Evolutionary conservation across 2,329 filamentous ascomycete species (phyloP), one percentile per base, ranked within the genome.

Genomic region (Huntiella savannae): DNA sequence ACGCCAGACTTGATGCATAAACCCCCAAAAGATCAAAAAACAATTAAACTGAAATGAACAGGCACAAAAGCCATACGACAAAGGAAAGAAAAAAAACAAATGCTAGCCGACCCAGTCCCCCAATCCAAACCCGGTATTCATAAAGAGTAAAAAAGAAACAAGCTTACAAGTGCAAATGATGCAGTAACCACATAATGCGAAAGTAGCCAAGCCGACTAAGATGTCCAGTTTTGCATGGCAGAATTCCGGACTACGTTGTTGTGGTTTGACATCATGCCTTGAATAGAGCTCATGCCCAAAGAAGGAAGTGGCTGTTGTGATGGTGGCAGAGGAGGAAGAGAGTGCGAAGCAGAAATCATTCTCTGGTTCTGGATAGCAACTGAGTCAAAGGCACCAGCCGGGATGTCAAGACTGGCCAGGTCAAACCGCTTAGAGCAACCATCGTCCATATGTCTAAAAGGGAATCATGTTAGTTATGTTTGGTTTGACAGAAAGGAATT

Each of bases 351-450:
- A 11, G 32, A 34, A 13, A 48, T 48, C 6, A 44, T 47, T 10
- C 45, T 33, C 12, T 49, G 48, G 4, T 49, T 43, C n/a, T 46
- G 44, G 13, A 43, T 33, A 19, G 39, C 33, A 16, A 37, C 37
- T 4, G 36, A 49, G 34, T 57, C 56, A 49, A 58, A 57, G 15
- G 53, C 52, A 46, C 62, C 58, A 19, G 36, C 42, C 17, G 61
- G 61, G 43, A 72, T 52, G 51, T 71, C 69, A 36, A 71, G 59
- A 2, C 65, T 71, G 34, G 66, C 66, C 40, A 74, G 64, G 52
- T 73, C 71, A 53, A 78, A 77, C 40, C 80, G 69, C 54, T 74
- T 79, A 10, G 79, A 72, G 57, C 82, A 86, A 11, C 81, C 80
- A 54, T 85, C 80, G 59, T 82, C 78, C 66, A 80, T 76, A 54